Base-by-base conservation (phyloP, 768 basidiomycete species). In the Mycena olivaceomarginata region DNA sequence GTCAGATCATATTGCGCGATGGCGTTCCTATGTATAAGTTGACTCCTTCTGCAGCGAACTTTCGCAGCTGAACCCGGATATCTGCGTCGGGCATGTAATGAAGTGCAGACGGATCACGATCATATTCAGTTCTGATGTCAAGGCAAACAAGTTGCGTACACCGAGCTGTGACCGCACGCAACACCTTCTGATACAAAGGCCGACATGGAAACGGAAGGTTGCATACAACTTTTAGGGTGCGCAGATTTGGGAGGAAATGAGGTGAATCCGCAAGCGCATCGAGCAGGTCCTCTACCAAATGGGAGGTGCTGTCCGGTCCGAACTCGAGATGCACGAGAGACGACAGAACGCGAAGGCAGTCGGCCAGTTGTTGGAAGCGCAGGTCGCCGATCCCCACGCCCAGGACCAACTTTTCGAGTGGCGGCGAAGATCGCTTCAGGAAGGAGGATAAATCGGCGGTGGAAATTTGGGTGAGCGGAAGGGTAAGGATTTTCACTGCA, bases 221-320 rank as follows among this genome's bases (percentile, higher is more conserved):
- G 65, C 9, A 31, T 18, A 12, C 25, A 15, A 48, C 22, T 16
- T 46, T 12, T 1, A 67, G 48, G n/a, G 16, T n/a, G 2, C 18
- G 48, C 12, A 67, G 66, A 20, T 37, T 51, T n/a, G 66, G 66
- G 11, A 67, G 46, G 16, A 67, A 67, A 11, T 48, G 46, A 4
- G 66, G 16, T 9, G 66, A 15, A 20, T 37, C 66, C 6, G 66
- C 48, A 22, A 67, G 18, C 6, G 46, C 66, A 5, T 16, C 4
- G 37, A 67, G 20, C 16, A 67, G 25, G 9, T 53, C 31, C 5
- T 67, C 25, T 20, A 67, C 6, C 15, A 53, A 31, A 11, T 18
- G 18, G 31, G 12, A 9, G 8, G 31, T 22, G 7, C 16, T 18
- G 20, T 41, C 18, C 16, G 10, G 1, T 16, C 48, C 15, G 10